Evolutionary conservation across 495 filamentous ascomycete genomes (phyloP), one percentile per base, ranked within the genome.

Genomic region (Penicillium diatomitis): DNA sequence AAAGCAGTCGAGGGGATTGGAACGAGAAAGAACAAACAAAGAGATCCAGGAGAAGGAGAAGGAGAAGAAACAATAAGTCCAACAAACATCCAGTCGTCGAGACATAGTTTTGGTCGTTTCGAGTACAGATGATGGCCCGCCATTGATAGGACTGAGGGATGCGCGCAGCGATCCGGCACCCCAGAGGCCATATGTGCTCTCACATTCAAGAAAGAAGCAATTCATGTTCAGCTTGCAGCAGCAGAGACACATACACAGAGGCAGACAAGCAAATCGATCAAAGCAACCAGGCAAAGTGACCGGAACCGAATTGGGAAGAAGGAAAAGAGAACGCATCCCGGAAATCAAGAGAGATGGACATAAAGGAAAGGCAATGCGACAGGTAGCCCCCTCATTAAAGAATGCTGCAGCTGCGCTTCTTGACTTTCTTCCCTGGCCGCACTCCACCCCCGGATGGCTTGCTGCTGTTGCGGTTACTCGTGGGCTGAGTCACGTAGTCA

Each of bases 341-440:
- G 20, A 20, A 20, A 20, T 20, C 20, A 20, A 2, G 20, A 20
- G 57, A 49, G 40, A 51, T 49, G 38, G 51, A 41, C 50, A 47
- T 54, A 33, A 47, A 53, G 49, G 55, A 37, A 44, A 33, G 29
- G 33, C 28, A 31, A 44, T 6, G 8, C 8, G 34, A 38, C 31
- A 40, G 39, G n/a, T 12, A 34, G 43, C 38, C 49, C 48, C 40
- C 11, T 45, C 47, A 55, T 79, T 73, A 90, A 60, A 88, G 68
- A 57, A 87, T 81, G 63, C 76, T 82, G 75, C 86, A 88, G 49
- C 71, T 76, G 49, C 80, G 74, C 74, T 82, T 87, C 79, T 87
- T 92, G 56, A 71, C 47, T 58, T 72, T 72, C 65, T 70, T 65
- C 36, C 60, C 53, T 2, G 53, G 56, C 8, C 61, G 50, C 5